Conservation (phyloP, 2,329 filamentous ascomycete genomes). For the Colletotrichum agaves region DNA sequence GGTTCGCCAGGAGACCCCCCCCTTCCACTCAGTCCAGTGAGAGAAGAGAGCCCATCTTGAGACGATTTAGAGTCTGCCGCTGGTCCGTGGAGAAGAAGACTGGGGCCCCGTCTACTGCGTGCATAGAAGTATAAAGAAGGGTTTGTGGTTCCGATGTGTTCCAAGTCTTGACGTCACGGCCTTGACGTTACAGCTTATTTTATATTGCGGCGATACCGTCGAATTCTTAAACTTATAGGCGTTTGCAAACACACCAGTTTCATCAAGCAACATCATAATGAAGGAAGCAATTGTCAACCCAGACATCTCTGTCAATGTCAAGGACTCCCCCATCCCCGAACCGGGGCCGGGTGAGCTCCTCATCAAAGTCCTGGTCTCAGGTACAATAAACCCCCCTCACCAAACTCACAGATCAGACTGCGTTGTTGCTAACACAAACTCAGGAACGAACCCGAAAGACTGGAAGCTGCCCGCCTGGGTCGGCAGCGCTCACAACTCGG, state of each 20-base stretch:
- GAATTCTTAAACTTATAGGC: accelerated
- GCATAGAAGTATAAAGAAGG: constrained; percentile 19
- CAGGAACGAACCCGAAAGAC: constrained; percentile 44
- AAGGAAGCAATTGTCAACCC: constrained; percentile 37
- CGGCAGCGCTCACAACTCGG: constrained; percentile 26
- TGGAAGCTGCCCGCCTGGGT: constrained; percentile 41
- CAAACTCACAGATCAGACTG: no score
- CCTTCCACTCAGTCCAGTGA: background rate
- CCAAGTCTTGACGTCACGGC: constrained; percentile 28
- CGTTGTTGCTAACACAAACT: background rate
- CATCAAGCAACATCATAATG: constrained; percentile 22
- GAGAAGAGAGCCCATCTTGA: background rate
- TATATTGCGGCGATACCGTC: background rate
- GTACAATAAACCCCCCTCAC: background rate
- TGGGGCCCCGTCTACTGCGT: background rate
- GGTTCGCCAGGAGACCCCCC: constrained; percentile 11
- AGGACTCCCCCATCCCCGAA: constrained; percentile 32
- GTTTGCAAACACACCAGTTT: background rate
- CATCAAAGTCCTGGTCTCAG: constrained; percentile 39
- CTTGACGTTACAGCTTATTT: background rate
- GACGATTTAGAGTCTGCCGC: constrained; percentile 6
- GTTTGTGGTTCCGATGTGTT: background rate
- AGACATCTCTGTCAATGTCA: constrained; percentile 27
- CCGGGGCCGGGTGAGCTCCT: constrained; percentile 40
- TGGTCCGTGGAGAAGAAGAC: constrained; percentile 19